These are phyloP conservation scores for Fragilaria radians DNA, from an alignment of 108 stramenopile genomes.

Conservation along the genomic window DNA sequence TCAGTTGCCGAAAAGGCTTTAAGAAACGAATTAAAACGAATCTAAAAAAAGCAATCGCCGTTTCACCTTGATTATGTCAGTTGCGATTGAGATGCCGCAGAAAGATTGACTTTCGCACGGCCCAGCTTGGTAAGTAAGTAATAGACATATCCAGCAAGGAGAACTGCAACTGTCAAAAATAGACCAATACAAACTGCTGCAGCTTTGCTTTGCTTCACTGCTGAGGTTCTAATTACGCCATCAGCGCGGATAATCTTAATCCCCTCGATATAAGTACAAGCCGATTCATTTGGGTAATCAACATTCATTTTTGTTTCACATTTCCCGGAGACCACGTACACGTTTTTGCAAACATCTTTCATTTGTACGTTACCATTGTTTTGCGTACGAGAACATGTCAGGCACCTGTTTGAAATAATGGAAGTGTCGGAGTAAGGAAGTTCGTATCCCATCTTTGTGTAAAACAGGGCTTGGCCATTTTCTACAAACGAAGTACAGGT, in stretches of 20 bases:
- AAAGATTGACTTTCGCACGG: conserved; percentile 49
- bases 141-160: conserved; percentile 72
- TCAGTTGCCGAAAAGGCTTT: too few relatives aligned
- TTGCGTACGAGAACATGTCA: conserved; percentile 20
- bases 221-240: conserved; percentile 73
- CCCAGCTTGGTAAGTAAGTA: conserved; percentile 69
- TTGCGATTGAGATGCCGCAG: too few relatives aligned
- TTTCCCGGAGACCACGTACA: conserved; percentile 71
- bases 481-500: conserved; percentile 60
- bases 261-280: conserved; percentile 79
- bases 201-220: conserved; percentile 51
- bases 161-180: conserved; percentile 58
- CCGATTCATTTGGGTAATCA: conserved; percentile 69
- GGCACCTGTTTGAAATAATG: conserved; percentile 47
- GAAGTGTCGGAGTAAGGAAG: conserved; percentile 56
- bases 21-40: too few relatives aligned
- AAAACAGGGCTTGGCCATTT: conserved; percentile 23
- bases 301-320: conserved; percentile 70
- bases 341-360: conserved; percentile 45
- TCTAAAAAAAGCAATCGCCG: too few relatives aligned
- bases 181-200: conserved; percentile 66
- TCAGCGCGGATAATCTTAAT: conserved; percentile 75
- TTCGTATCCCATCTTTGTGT: conserved; percentile 17
- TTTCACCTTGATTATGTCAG: too few relatives aligned
- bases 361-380: conserved; percentile 31